phyloP scores from a whole-genome alignment of 805 yeast species.

The Saccharomycopsis oosterbeekiorum region DNA sequence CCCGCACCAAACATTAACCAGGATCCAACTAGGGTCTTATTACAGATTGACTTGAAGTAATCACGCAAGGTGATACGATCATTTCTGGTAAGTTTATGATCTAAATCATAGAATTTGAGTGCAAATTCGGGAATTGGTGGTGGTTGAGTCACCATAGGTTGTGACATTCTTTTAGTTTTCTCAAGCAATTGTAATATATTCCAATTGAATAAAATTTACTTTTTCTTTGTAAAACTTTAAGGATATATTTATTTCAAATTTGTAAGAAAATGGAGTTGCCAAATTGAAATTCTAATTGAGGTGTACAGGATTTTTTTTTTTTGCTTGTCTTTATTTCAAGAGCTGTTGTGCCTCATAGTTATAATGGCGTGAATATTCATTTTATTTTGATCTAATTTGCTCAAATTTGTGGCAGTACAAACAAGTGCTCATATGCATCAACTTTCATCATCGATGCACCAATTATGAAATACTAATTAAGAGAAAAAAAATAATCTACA shows the following conservation, averaged over 20 bases:
- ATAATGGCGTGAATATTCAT: background rate
- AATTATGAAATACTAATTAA: background rate
- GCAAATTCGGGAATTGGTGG: slow-evolving; percentile 5
- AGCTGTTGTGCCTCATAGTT: background rate
- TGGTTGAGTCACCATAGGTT: background rate
- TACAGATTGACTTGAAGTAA: slow-evolving; percentile 1
- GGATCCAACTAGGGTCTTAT: background rate
- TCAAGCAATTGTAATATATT: background rate
- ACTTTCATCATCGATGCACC: background rate
- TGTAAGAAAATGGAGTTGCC: background rate
- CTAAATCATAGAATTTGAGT: slow-evolving; percentile 9
- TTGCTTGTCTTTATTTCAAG: background rate
- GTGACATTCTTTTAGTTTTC: background rate
- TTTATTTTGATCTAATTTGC: background rate
- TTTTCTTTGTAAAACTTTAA: too few species aligned
- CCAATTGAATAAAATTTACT: background rate
- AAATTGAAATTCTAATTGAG: too few species aligned
- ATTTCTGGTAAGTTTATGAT: slow-evolving; percentile 9
- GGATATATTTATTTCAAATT: too few species aligned
- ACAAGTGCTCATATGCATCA: background rate
- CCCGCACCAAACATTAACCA: slow-evolving; percentile 4
- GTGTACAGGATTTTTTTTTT: background rate
- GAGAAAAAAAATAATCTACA: background rate
- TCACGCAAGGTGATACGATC: slow-evolving; percentile 8
- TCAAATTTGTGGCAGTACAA: background rate